Percentiles rank a stretch among this genome's conserved stretches.
Evolutionary conservation across 768 basidiomycete species (phyloP).

Genomic region (Mycena capillaripes): DNA sequence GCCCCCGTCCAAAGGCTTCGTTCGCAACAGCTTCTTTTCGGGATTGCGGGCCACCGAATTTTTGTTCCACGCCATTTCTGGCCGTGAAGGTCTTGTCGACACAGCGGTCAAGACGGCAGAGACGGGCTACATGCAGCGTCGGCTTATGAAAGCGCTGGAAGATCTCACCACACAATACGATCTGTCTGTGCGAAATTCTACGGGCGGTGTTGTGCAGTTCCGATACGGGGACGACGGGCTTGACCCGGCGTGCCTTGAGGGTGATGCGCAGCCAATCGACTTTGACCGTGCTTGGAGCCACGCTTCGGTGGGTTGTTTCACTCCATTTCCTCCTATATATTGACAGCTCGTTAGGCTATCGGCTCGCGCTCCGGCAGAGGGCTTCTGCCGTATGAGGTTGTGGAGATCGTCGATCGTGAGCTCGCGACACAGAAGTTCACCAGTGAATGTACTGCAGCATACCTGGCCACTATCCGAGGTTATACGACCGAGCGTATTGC

Average conservation of each 20-base stretch:
- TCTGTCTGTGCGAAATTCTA: slow-evolving; percentile 93
- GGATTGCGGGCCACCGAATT: slow-evolving; percentile 96
- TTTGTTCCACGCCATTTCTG: slow-evolving; percentile 98
- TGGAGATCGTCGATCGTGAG: slow-evolving; percentile 77
- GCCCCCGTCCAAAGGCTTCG: slow-evolving; percentile 98
- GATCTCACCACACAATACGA: slow-evolving; percentile 98
- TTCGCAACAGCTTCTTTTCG: slow-evolving; percentile 96
- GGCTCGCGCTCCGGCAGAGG: slow-evolving; percentile 70
- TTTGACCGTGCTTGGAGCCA: slow-evolving; percentile 90
- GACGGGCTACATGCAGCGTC: slow-evolving; percentile 99
- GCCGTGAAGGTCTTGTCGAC: slow-evolving; percentile 98
- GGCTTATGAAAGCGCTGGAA: slow-evolving; percentile 98
- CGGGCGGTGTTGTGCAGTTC: slow-evolving; percentile 97
- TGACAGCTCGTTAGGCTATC: slow-evolving; percentile 64
- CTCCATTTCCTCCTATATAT: not conserved
- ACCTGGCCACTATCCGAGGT: slow-evolving; percentile 74
- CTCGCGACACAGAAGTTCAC: slow-evolving; percentile 70
- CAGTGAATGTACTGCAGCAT: slow-evolving; percentile 80
- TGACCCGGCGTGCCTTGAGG: slow-evolving; percentile 96
- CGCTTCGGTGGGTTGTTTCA: slow-evolving; percentile 68
- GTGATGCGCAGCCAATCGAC: slow-evolving; percentile 94
- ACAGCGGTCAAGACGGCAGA: slow-evolving; percentile 99
- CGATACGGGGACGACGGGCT: slow-evolving; percentile 96
- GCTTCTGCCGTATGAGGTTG: slow-evolving; percentile 89
- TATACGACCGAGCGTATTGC: slow-evolving; percentile 82